phyloP scores from a whole-genome alignment of 768 basidiomycete species.

The Xanthoconium purpureum region DNA sequence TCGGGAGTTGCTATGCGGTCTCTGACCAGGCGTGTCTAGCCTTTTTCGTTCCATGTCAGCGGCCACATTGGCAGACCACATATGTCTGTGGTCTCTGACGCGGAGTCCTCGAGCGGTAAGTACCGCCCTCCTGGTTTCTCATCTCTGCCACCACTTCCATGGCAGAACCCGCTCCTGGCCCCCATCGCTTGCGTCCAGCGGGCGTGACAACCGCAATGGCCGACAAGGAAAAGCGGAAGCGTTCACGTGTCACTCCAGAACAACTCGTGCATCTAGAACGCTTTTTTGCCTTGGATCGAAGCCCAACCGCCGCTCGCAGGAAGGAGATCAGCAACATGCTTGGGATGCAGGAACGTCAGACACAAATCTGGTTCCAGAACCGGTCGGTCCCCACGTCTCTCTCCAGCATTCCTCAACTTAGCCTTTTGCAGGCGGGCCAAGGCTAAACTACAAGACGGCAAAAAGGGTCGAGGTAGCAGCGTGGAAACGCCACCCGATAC shows the following conservation, averaged over 20 bases:
- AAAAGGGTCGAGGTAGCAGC: conserved; percentile 39
- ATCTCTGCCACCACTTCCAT: conserved; percentile 24
- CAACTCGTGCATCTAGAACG: conserved; percentile 75
- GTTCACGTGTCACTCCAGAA: conserved; percentile 75
- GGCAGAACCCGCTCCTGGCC: conserved; percentile 35
- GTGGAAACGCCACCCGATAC: conserved; percentile 43
- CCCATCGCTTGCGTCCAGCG: conserved; percentile 35
- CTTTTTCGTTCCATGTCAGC: conserved; percentile 32
- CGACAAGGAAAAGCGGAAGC: conserved; percentile 62
- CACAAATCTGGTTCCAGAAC: conserved; percentile 90
- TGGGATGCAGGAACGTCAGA: conserved; percentile 84
- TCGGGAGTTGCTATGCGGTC: conserved; percentile 33
- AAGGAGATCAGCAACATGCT: conserved; percentile 71
- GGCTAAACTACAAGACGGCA: conserved; percentile 68
- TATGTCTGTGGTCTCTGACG: conserved; percentile 28
- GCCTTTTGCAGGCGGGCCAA: conserved; percentile 63
- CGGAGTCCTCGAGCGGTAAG: conserved; percentile 16
- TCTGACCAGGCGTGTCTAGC: conserved; percentile 22
- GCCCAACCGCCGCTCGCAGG: conserved; percentile 67
- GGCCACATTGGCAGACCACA: conserved; percentile 23
- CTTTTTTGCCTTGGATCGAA: conserved; percentile 65
- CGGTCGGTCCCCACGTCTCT: conserved; percentile 36
- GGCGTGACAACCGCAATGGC: conserved; percentile 26
- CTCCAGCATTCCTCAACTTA: neutral
- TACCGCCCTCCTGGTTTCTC: conserved; percentile 28